Percentiles rank a stretch among this genome's conserved stretches.
Evolutionary conservation across 257 asterid genomes (phyloP).

Genomic region (Nyctanthes arbortristis): DNA sequence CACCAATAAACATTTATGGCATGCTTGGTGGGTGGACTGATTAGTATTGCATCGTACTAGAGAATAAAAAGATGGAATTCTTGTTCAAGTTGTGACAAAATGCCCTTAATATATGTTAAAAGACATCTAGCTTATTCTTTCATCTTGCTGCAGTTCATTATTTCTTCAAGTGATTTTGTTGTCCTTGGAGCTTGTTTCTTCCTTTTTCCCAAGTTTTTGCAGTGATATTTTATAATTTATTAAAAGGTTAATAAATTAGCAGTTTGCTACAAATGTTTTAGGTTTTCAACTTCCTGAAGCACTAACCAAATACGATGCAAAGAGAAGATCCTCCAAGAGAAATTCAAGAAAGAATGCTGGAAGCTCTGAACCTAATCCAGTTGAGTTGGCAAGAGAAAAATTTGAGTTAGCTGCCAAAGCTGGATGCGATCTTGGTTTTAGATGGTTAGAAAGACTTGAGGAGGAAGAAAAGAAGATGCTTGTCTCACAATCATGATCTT

Average conservation of each 20-base stretch:
- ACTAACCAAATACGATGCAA: constrained; percentile 46
- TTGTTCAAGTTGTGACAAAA: not conserved
- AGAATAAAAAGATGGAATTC: not conserved
- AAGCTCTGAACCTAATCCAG: constrained; percentile 40
- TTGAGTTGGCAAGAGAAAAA: constrained; percentile 74
- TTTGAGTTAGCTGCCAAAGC: constrained; percentile 82
- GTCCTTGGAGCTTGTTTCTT: not conserved
- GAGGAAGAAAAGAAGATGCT: constrained; percentile 56
- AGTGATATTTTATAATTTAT: not conserved
- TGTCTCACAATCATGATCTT: constrained; percentile 26
- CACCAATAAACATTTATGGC: not conserved
- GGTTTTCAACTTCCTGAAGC: constrained; percentile 78
- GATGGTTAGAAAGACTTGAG: constrained; percentile 74
- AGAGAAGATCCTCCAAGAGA: constrained; percentile 40
- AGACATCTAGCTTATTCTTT: not conserved
- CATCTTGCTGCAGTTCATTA: not conserved
- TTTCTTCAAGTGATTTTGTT: not conserved
- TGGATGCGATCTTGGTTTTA: constrained; percentile 89
- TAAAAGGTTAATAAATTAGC: not conserved
- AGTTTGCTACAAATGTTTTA: constrained; percentile 25
- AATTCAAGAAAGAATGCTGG: constrained; percentile 30
- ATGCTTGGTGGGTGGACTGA: not conserved
- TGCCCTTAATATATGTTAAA: not conserved
- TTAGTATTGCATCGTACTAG: not conserved
- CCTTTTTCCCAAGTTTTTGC: not conserved